Base-by-base conservation (phyloP, 2,329 filamentous ascomycete genomes). In the Colletotrichum sublineola region DNA sequence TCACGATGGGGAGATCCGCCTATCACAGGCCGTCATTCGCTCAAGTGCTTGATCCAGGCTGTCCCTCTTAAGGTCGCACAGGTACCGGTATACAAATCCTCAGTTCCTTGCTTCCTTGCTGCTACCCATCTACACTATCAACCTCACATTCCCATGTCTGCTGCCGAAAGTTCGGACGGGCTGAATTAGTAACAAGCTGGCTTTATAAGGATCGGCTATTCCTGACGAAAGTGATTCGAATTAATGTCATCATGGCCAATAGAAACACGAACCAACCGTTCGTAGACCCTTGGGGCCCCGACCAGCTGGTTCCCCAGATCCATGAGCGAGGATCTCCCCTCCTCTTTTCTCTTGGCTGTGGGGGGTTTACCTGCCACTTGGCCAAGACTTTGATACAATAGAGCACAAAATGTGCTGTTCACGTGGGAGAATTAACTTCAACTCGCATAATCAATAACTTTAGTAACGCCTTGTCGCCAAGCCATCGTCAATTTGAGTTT, bases 401-500 rank as follows among this genome's bases (percentile, higher is more conserved):
- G 42, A 60, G 29, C 36, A 36, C 62, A 50, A 53, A 8, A 46
- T 67, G 63, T 44, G 40, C 18, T 60, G 50, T 15, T 40, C 52
- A 58, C 29, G 56, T 44, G 65, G 52, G 42, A 50, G 36, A 38
- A 36, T 52, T 8, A 14, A 48, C 31, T 29, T 66, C 44, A 58
- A 58, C 48, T 31, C 18, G 58, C 44, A 60, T 58, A 31, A 46
- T n/a, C 9, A 9, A 8, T n/a, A n/a, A 46, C 44, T 20, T 46
- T 20, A n/a, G 58, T 44, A 18, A 53, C 52, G 57, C 55, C 36
- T 40, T 60, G 31, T 42, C 69, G 65, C 65, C 69, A 72, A 72
- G 65, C 69, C 58, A 29, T 68, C 65, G 36, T 31, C 44, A 57
- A 58, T 48, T 68, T 68, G 52, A 46, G 40, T 63, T 68, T 58